Percentiles rank a stretch among this genome's conserved stretches.
Conservation (phyloP, 495 filamentous ascomycete genomes). For the Aspergillus sclerotiicarbonarius region DNA sequence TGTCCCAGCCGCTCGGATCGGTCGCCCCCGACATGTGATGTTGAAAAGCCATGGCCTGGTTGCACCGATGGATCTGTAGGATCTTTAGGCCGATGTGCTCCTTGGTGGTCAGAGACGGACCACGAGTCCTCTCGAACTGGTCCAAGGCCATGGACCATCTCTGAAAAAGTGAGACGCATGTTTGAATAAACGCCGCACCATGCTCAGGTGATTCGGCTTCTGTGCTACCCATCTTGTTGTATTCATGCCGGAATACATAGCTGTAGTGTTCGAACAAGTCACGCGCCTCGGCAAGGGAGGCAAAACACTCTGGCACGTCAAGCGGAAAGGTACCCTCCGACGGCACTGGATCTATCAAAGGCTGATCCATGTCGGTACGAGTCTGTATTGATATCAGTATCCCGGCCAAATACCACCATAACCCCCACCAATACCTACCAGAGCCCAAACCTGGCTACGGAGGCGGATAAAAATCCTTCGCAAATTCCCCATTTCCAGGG, state of each 20-base stretch:
- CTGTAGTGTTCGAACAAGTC: slow-evolving; percentile 20
- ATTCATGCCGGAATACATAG: slow-evolving; percentile 1
- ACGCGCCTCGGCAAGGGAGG: slow-evolving; percentile 22
- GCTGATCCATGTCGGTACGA: neutral
- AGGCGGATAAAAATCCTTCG: slow-evolving; percentile 18
- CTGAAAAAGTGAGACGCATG: slow-evolving; percentile 9
- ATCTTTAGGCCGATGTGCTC: slow-evolving; percentile 18
- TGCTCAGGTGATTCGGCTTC: neutral
- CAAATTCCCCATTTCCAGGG: slow-evolving; percentile 11
- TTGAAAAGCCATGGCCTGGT: slow-evolving; percentile 11
- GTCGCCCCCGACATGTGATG: neutral
- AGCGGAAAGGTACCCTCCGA: neutral
- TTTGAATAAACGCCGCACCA: slow-evolving; percentile 1
- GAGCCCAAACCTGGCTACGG: slow-evolving; percentile 15
- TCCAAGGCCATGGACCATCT: slow-evolving; percentile 20
- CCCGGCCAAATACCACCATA: no score
- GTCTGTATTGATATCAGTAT: neutral
- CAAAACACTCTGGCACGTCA: slow-evolving; percentile 10
- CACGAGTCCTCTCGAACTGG: slow-evolving; percentile 13
- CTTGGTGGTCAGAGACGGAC: slow-evolving; percentile 11
- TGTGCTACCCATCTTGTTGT: neutral
- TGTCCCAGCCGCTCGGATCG: slow-evolving; percentile 16
- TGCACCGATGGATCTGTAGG: slow-evolving; percentile 17
- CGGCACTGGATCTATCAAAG: neutral
- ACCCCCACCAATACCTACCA: slow-evolving; percentile 1